Conservation (phyloP, 495 filamentous ascomycete genomes). For the Usnea hakonensis region DNA sequence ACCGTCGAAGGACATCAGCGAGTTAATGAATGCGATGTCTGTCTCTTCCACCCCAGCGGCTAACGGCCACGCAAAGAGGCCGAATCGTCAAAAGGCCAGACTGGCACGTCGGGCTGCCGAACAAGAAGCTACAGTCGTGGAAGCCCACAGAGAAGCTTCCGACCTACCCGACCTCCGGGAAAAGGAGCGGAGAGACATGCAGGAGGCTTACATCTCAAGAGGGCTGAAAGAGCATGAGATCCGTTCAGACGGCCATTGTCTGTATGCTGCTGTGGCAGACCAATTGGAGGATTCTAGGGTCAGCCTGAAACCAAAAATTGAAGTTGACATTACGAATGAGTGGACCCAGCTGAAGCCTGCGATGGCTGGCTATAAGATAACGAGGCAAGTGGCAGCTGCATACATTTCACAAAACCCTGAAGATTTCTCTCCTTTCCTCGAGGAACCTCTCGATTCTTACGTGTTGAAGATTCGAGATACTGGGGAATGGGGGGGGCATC, state of each 20-base stretch:
- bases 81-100: slow-evolving; percentile 84
- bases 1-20: not conserved
- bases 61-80: slow-evolving; percentile 50
- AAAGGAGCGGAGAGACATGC: slow-evolving; percentile 64
- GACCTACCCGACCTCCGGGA: slow-evolving; percentile 65
- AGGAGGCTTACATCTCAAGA: slow-evolving; percentile 50
- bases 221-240: slow-evolving; percentile 70
- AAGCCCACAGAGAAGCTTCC: slow-evolving; percentile 67
- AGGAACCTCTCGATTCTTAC: slow-evolving; percentile 70
- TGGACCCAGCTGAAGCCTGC: not conserved
- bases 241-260: slow-evolving; percentile 84
- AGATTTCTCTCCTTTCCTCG: slow-evolving; percentile 66
- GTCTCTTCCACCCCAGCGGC: slow-evolving; percentile 16
- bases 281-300: slow-evolving; percentile 50
- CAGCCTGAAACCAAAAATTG: slow-evolving; percentile 38
- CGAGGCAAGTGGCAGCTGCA: slow-evolving; percentile 43
- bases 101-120: slow-evolving; percentile 83
- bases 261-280: slow-evolving; percentile 89
- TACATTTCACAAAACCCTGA: slow-evolving; percentile 51
- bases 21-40: slow-evolving; percentile 4
- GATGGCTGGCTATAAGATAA: slow-evolving; percentile 13
- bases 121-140: slow-evolving; percentile 55
- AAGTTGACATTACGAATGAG: not conserved
- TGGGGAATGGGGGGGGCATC: slow-evolving; percentile 92
- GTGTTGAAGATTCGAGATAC: slow-evolving; percentile 72